Base-by-base conservation (phyloP, 2,329 filamentous ascomycete species). In the Knufia petricola region DNA sequence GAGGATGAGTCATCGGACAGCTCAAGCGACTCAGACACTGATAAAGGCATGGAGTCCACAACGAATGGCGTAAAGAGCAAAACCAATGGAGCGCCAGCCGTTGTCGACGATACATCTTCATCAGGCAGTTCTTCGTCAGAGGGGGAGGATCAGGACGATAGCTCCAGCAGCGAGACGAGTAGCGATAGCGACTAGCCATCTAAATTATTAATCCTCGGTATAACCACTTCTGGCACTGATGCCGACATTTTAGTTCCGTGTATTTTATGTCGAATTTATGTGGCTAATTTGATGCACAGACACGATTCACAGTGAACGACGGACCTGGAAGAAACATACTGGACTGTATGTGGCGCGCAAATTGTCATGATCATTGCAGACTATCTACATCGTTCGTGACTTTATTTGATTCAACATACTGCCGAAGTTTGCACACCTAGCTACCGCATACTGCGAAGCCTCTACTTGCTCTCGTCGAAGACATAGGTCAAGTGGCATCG, bases 401-500 rank as follows among this genome's bases (percentile, higher is more conserved):
- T 36, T 24, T n/a, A 9, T 42, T 6, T 15, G 13, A n/a, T 26
- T 15, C 24, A 6, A 42, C 21, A 10, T 24, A 3, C 28, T 12
- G 20, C 21, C 20, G 13, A 42, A 26, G n/a, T n/a, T 24, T 26
- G n/a, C 21, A 13, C 20, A 42, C 39, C 21, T 21, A 8, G 21
- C 10, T 12, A 12, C 6, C 9, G 9, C 21, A 36, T 13, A 8
- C 32, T 6, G 7, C 32, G 15, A 8, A 36, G 15, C 32, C 32
- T 17, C 15, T 17, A 47, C 34, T 47, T 47, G 44, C 17, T 46
- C 51, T 60, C 58, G 37, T 60, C 58, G 41, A 60, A 60, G 48
- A 60, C 58, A 44, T 60, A 60, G 23, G 58, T 60, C 52, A 60
- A 54, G 48, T 60, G 58, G 50, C 79, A 83, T 64, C 75, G 76